Percentiles rank a stretch among this genome's conserved stretches.
Conservation (phyloP, 345 rosid genomes). For the Aegle marmelos region DNA sequence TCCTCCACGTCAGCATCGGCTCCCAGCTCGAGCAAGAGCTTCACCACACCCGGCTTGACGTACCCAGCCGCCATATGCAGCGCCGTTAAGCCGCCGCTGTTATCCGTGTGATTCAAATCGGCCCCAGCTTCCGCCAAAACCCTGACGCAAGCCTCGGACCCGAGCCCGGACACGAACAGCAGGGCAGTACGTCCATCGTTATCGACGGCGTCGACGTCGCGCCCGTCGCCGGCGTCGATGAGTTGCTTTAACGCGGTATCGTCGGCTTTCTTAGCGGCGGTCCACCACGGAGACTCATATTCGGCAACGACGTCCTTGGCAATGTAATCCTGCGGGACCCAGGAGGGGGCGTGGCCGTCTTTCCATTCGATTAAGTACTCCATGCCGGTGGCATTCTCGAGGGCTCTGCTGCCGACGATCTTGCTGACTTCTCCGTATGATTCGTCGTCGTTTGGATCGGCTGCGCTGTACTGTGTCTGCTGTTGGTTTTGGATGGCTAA, state of each 20-base stretch:
- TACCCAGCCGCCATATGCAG: conserved; percentile 95
- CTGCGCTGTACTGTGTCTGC: not conserved
- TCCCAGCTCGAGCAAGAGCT: conserved; percentile 54
- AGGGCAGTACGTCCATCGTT: conserved; percentile 79
- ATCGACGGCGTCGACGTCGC: conserved; percentile 79
- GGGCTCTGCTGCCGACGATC: conserved; percentile 73
- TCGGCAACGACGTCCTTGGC: conserved; percentile 87
- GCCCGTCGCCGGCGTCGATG: conserved; percentile 44
- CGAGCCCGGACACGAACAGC: conserved; percentile 77
- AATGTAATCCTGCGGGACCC: conserved; percentile 68
- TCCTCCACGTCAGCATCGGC: conserved; percentile 74
- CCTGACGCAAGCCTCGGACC: conserved; percentile 70
- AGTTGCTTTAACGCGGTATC: conserved; percentile 46
- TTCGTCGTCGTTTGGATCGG: conserved; percentile 28
- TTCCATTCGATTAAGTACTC: conserved; percentile 90
- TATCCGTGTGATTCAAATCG: conserved; percentile 56
- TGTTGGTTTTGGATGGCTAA: conserved; percentile 57
- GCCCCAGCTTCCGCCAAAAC: conserved; percentile 76
- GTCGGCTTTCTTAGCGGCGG: conserved; percentile 88
- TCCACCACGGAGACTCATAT: conserved; percentile 94
- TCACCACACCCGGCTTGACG: conserved; percentile 62
- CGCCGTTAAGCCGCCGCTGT: conserved; percentile 71
- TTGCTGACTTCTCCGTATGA: conserved; percentile 73
- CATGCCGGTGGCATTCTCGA: conserved; percentile 48
- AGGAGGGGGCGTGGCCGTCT: conserved; percentile 82